phyloP scores from a whole-genome alignment of 805 yeast genomes.

The Zygotorulaspora danielsina region DNA sequence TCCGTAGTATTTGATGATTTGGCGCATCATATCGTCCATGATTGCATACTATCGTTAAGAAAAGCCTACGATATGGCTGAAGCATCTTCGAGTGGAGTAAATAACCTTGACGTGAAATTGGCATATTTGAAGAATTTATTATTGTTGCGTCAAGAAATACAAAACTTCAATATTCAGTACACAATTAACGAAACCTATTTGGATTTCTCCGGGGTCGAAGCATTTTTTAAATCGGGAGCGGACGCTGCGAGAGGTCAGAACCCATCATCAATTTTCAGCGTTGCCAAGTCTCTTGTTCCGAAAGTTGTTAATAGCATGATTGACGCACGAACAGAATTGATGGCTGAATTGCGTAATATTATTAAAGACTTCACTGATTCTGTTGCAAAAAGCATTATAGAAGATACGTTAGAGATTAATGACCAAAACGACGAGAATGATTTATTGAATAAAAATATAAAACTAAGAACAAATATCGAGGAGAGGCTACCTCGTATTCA shows the following conservation, averaged over 20 bases:
- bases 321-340: constrained; percentile 72
- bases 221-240: constrained; percentile 42
- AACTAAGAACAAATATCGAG: constrained; percentile 48
- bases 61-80: constrained; percentile 46
- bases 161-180: constrained; percentile 74
- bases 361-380: constrained; percentile 66
- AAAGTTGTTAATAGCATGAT: constrained; percentile 75
- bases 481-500: constrained; percentile 55
- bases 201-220: constrained; percentile 73
- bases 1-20: constrained; percentile 80
- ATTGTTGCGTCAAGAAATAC: constrained; percentile 63
- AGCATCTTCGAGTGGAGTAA: constrained; percentile 43
- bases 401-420: constrained; percentile 38
- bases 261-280: constrained; percentile 37
- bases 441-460: constrained; percentile 28
- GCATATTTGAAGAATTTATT: constrained; percentile 70
- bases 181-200: constrained; percentile 66
- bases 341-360: constrained; percentile 62
- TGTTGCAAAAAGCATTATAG: constrained; percentile 47
- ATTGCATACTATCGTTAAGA: constrained; percentile 61
- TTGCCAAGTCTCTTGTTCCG: constrained; percentile 70
- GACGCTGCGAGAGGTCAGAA: constrained; percentile 9
- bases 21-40: constrained; percentile 81
- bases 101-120: constrained; percentile 50
- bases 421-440: constrained; percentile 30